phyloP scores from a whole-genome alignment of 2,329 filamentous ascomycete genomes.

The Cladosporium sp. region DNA sequence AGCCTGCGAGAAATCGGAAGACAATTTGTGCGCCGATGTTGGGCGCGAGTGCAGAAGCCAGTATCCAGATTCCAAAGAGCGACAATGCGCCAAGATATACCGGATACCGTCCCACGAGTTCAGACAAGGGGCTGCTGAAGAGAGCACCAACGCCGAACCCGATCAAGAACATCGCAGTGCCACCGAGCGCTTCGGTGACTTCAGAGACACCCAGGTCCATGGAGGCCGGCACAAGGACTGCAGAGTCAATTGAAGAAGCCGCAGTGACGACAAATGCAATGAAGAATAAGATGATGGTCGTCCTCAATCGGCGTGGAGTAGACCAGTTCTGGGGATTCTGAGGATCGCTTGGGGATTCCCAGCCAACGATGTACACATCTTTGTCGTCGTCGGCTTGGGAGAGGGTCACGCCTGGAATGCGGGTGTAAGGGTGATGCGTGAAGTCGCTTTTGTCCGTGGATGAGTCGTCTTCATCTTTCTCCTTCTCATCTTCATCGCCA shows the following conservation, averaged over 20 bases:
- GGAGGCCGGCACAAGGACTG: neutral
- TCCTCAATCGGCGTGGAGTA: neutral
- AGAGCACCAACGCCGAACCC: constrained; percentile 37
- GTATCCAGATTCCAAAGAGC: constrained; percentile 16
- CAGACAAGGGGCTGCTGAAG: constrained; percentile 36
- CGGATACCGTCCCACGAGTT: constrained; percentile 31
- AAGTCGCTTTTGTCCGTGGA: neutral
- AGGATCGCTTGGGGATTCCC: constrained; percentile 6
- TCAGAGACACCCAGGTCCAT: constrained; percentile 12
- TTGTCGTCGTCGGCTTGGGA: neutral
- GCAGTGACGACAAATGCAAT: constrained; percentile 6
- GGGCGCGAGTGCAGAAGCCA: constrained; percentile 20
- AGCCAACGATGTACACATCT: constrained; percentile 9
- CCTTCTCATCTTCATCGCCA: neutral
- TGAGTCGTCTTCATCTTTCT: neutral
- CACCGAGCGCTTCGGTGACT: constrained; percentile 10
- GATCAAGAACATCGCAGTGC: constrained; percentile 39
- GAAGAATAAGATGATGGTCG: neutral
- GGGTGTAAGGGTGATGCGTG: neutral
- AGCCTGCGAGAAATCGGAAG: constrained; percentile 23
- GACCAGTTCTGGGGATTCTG: constrained; percentile 14
- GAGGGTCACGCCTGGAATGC: constrained; percentile 1
- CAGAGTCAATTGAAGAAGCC: constrained; percentile 10
- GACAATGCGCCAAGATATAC: constrained; percentile 20
- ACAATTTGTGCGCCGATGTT: constrained; percentile 21